Evolutionary conservation across 2,329 filamentous ascomycete species (phyloP).

Genomic region (Bimuria novae-zelandiae): DNA sequence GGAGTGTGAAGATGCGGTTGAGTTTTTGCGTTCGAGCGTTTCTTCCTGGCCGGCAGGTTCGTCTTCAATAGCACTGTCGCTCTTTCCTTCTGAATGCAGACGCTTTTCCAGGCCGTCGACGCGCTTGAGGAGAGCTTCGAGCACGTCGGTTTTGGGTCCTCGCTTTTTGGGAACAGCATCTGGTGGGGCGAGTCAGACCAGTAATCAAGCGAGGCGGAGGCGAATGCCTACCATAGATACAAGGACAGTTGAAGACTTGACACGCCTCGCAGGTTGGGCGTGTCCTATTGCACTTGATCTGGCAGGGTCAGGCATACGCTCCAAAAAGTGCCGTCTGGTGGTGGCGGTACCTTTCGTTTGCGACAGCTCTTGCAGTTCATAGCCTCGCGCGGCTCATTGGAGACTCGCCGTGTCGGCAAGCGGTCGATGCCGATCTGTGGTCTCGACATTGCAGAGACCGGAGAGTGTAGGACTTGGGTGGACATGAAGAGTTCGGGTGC

Average conservation of each 20-base stretch:
- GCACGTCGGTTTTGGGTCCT: slow-evolving; percentile 86
- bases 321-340: slow-evolving; percentile 19
- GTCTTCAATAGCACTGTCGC: slow-evolving; percentile 43
- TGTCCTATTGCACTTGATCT: slow-evolving; percentile 92
- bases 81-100: slow-evolving; percentile 63
- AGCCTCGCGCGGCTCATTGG: slow-evolving; percentile 79
- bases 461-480: slow-evolving; percentile 35
- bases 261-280: slow-evolving; percentile 86
- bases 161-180: slow-evolving; percentile 89
- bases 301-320: slow-evolving; percentile 21
- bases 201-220: slow-evolving; percentile 2
- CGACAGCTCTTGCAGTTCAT: slow-evolving; percentile 97
- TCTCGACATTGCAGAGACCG: slow-evolving; percentile 63
- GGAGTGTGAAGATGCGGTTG: slow-evolving; percentile 23
- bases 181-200: slow-evolving; percentile 41
- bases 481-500: slow-evolving; percentile 31
- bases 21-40: slow-evolving; percentile 26
- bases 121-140: slow-evolving; percentile 81
- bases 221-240: slow-evolving; percentile 73
- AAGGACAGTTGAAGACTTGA: slow-evolving; percentile 85
- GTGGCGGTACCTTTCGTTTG: slow-evolving; percentile 76
- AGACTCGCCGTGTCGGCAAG: slow-evolving; percentile 70
- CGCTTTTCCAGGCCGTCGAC: slow-evolving; percentile 84
- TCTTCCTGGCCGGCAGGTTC: slow-evolving; percentile 32
- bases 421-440: slow-evolving; percentile 82